Base-by-base conservation (phyloP, 2,329 filamentous ascomycete genomes). In the Endoconidiophora laricicola region DNA sequence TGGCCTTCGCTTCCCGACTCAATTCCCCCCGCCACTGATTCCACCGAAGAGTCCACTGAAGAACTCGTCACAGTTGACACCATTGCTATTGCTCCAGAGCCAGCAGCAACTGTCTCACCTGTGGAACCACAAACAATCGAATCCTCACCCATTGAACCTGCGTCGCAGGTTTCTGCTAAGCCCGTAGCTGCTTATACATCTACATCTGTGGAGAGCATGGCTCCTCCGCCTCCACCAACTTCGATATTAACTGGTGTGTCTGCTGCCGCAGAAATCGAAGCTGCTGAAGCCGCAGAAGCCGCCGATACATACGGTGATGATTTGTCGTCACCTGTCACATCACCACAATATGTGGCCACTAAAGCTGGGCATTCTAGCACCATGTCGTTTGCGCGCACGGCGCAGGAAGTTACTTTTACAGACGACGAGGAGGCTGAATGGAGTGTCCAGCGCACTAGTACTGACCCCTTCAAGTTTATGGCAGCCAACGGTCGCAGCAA, bases 381-480 rank as follows among this genome's bases (percentile, higher is more conserved):
- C 44, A 69, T 73, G 59, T 81, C 78, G 0, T 81, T 81, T 61
- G 69, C 76, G 9, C 71, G 78, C 36, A 81, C 78, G 2, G 73
- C 77, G 9, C 72, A 79, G 52, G 76, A 79, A 48, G 65, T 79
- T 22, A 78, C 67, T 59, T 79, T 75, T 63, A 69, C 68, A 50
- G 70, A 70, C 41, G 73, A 76, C 38, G 76, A 79, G 18, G 75
- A 78, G 20, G 59, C 63, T n/a, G 76, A 79, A 54, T 79, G 73
- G 71, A 71, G 63, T 46, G 57, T 76, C 1, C 64, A 69, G 10
- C 69, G 69, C 49, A 66, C 68, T 26, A 68, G 74, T 48, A 70
- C 70, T 1, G 74, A 81, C 51, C 72, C 72, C 2, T 79, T 78
- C 62, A 72, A 71, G 53, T 74, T 75, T 55, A 76, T 81, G 73